A percentile compares a stretch with the other conserved stretches of the same genome.
Conservation (phyloP, 2,329 filamentous ascomycete genomes). For the Colletotrichum neosansevieriae region DNA sequence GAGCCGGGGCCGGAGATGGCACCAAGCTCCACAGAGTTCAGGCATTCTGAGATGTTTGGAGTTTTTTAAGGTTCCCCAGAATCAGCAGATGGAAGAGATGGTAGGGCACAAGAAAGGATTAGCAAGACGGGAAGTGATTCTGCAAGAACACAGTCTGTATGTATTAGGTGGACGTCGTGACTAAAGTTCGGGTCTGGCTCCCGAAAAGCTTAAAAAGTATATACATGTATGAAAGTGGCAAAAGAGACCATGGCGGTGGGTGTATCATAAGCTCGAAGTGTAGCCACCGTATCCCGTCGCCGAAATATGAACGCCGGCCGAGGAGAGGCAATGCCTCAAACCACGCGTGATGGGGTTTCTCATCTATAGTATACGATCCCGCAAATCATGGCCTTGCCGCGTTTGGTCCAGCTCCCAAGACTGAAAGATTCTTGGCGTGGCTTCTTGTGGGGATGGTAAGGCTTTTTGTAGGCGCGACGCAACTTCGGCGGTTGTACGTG, state of each 20-base stretch:
- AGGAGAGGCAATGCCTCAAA: constrained; percentile 11
- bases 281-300: constrained; percentile 18
- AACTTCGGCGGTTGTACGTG: constrained; percentile 12
- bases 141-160: constrained; percentile 10
- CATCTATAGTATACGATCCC: neutral
- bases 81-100: constrained; percentile 17
- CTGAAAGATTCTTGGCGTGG: constrained; percentile 26
- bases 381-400: neutral
- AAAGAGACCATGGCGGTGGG: constrained; percentile 8
- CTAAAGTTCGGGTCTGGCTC: constrained; percentile 25
- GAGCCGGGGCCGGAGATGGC: constrained; percentile 1
- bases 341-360: constrained; percentile 15
- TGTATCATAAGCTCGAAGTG: constrained; percentile 30
- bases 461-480: constrained; percentile 7
- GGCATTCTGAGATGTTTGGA: constrained; percentile 8
- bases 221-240: constrained; percentile 24
- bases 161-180: constrained; percentile 14
- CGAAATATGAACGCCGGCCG: constrained; percentile 3
- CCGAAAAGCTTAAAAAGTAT: constrained; percentile 19
- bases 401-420: constrained; percentile 22
- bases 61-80: neutral
- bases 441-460: constrained; percentile 6
- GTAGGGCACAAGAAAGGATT: constrained; percentile 14
- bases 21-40: constrained; percentile 21
- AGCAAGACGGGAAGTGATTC: neutral